Conservation (phyloP, 495 filamentous ascomycete genomes). For the Trichoderma reesei region DNA sequence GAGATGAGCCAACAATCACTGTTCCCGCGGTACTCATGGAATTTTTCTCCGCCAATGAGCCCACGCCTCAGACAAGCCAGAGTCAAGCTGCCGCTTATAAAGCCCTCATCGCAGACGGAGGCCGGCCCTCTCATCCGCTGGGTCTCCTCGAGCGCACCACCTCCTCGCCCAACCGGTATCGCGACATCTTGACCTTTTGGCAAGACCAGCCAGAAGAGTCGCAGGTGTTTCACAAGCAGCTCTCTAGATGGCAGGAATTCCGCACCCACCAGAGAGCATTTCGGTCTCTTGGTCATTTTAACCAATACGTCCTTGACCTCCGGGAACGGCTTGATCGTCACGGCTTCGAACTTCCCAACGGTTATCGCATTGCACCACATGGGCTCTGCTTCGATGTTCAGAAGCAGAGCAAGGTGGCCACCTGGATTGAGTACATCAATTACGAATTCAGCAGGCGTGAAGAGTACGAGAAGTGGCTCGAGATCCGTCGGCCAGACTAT, state of each 20-base stretch:
- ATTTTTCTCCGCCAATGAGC: no score
- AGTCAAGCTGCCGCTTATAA: not conserved
- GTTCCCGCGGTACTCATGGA: no score
- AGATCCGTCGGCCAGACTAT: not conserved
- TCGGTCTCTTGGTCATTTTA: not conserved
- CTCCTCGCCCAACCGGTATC: not conserved
- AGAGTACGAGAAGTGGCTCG: conserved; percentile 1
- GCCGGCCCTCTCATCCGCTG: not conserved
- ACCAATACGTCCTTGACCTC: not conserved
- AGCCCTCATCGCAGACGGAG: not conserved
- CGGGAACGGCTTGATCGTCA: not conserved
- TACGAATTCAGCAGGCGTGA: conserved; percentile 15
- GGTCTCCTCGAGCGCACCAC: not conserved
- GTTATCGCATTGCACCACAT: not conserved
- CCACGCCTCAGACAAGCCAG: not conserved
- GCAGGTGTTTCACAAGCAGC: not conserved
- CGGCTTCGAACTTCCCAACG: not conserved
- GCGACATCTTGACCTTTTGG: not conserved
- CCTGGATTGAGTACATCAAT: conserved; percentile 24
- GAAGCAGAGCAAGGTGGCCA: conserved; percentile 22
- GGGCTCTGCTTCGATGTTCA: conserved; percentile 16
- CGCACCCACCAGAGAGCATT: not conserved
- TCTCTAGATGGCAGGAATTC: not conserved
- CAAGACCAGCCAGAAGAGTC: not conserved
- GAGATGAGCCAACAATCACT: no score